phyloP scores from a whole-genome alignment of 2,329 filamentous ascomycete genomes.

The Microcyclospora tardicrescens region DNA sequence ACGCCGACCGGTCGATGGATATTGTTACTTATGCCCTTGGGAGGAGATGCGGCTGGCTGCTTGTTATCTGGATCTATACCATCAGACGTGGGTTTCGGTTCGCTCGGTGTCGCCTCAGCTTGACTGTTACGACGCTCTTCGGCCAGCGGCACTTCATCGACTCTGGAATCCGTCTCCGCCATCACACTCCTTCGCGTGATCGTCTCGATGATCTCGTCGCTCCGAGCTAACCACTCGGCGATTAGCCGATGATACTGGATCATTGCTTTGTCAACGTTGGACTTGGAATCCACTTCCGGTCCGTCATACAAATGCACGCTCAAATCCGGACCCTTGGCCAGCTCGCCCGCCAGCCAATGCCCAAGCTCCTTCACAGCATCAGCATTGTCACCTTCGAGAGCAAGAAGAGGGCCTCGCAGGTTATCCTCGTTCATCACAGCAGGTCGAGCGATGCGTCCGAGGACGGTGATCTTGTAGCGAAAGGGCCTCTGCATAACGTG shows the following conservation, averaged over 20 bases:
- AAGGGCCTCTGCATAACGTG: constrained; percentile 66
- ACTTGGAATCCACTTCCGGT: constrained; percentile 28
- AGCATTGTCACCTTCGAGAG: constrained; percentile 61
- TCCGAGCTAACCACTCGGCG: constrained; percentile 59
- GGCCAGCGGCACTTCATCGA: constrained; percentile 9
- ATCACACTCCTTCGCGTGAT: constrained; percentile 7
- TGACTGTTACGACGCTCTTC: constrained; percentile 12
- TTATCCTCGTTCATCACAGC: constrained; percentile 28
- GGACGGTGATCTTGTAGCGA: constrained; percentile 60
- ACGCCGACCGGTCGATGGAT: constrained; percentile 54
- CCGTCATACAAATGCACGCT: constrained; percentile 38
- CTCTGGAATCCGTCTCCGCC: constrained; percentile 11
- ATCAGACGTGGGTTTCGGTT: background rate
- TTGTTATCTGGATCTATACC: background rate
- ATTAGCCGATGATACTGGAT: constrained; percentile 48
- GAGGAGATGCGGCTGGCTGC: background rate
- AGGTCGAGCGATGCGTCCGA: constrained; percentile 63
- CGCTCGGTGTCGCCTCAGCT: constrained; percentile 6
- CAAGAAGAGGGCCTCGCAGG: constrained; percentile 63
- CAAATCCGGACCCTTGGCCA: constrained; percentile 41
- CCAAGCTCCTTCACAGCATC: constrained; percentile 54
- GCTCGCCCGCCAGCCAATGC: constrained; percentile 44
- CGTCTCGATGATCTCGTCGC: constrained; percentile 50
- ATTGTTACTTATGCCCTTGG: constrained; percentile 6
- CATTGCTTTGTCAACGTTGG: constrained; percentile 21